phyloP scores from a whole-genome alignment of 73 alveolate genomes.

The Paramecium caudatum region DNA sequence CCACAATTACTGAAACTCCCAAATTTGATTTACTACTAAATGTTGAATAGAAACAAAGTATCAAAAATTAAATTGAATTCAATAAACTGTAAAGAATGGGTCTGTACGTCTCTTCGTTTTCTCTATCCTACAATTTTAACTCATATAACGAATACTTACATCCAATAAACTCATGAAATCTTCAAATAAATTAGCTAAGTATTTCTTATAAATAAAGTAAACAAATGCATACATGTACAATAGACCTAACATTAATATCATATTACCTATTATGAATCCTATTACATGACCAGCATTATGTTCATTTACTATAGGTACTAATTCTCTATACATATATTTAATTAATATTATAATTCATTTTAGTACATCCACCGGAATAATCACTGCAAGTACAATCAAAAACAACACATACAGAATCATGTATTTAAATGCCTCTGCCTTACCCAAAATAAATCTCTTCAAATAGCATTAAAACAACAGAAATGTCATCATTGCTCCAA shows the following conservation, averaged over 20 bases:
- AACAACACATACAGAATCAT: background rate
- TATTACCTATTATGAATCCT: conserved; percentile 45
- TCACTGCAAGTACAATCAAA: background rate
- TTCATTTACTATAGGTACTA: conserved; percentile 5
- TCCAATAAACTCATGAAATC: conserved; percentile 55
- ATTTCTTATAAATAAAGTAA: conserved; percentile 49
- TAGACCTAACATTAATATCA: background rate
- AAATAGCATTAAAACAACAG: conserved; percentile 1
- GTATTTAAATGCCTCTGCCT: conserved; percentile 21
- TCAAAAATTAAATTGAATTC: conserved; percentile 49
- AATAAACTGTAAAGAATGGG: conserved; percentile 55
- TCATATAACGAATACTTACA: conserved; percentile 10
- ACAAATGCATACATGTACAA: conserved; percentile 59
- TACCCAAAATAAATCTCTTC: background rate
- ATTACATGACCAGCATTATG: conserved; percentile 65
- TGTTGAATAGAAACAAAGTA: conserved; percentile 42
- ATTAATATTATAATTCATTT: conserved; percentile 8
- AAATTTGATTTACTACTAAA: conserved; percentile 44
- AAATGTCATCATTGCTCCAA: background rate
- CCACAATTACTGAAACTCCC: conserved; percentile 59
- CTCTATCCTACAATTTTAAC: conserved; percentile 50
- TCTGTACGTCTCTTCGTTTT: conserved; percentile 5
- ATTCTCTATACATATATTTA: conserved; percentile 26
- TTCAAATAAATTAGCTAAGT: conserved; percentile 31
- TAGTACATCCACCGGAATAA: conserved; percentile 8